phyloP scores from a whole-genome alignment of 768 basidiomycete species.

The Mycena vulgaris region DNA sequence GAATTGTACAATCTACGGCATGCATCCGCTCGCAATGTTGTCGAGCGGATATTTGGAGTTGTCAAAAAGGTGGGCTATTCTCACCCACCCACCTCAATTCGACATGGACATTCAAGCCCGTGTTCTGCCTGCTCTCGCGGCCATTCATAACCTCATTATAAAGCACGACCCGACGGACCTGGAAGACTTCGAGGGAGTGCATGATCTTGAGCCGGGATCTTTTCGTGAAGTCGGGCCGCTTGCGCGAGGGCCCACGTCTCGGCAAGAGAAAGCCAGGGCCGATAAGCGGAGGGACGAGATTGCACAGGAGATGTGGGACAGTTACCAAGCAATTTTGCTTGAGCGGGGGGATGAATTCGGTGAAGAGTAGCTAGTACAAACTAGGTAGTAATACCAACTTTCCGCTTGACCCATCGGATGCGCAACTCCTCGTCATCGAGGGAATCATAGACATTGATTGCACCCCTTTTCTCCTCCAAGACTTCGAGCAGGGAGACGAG shows the following conservation, averaged over 20 bases:
- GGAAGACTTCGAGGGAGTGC: neutral
- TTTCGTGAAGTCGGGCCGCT: neutral
- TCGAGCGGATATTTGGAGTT: neutral
- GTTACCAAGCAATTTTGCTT: neutral
- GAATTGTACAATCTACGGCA: conserved; percentile 1
- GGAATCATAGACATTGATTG: too few relatives aligned
- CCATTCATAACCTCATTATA: neutral
- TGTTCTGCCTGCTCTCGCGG: neutral
- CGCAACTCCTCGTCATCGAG: too few relatives aligned
- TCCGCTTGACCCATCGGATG: conserved; percentile 4
- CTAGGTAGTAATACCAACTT: neutral
- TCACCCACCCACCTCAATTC: neutral
- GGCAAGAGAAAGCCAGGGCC: neutral
- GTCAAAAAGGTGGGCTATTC: neutral
- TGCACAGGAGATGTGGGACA: neutral
- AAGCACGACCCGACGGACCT: neutral
- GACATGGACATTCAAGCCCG: neutral
- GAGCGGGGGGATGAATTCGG: neutral
- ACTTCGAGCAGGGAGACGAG: too few relatives aligned
- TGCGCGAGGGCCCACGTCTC: neutral
- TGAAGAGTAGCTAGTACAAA: neutral
- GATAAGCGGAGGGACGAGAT: neutral
- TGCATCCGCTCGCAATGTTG: neutral
- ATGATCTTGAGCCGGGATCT: neutral
- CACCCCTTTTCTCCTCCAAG: too few relatives aligned